Evolutionary conservation across 2,329 filamentous ascomycete species (phyloP).

Genomic region (Xylariaceae sp.): DNA sequence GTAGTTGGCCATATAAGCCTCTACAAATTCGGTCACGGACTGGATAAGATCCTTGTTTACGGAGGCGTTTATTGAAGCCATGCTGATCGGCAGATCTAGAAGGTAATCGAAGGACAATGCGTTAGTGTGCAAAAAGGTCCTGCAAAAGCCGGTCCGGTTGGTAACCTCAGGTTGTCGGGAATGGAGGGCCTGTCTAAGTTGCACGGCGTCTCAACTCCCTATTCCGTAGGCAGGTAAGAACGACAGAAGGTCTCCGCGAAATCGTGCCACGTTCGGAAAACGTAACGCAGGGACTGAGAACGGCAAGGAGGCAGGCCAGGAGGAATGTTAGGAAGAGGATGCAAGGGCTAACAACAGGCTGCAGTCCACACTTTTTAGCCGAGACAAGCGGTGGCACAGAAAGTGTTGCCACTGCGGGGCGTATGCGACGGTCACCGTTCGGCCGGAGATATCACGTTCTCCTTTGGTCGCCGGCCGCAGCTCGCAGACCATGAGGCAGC

Average conservation of each 20-base stretch:
- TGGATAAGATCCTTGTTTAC: slow-evolving; percentile 44
- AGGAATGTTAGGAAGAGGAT: slow-evolving; percentile 6
- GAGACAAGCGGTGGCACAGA: not conserved
- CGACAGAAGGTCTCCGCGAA: slow-evolving; percentile 11
- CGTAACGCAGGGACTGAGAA: not conserved
- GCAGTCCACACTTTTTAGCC: slow-evolving; percentile 16
- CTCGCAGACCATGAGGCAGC: not conserved
- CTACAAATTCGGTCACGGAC: slow-evolving; percentile 57
- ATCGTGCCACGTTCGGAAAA: slow-evolving; percentile 15
- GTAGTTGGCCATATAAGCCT: slow-evolving; percentile 68
- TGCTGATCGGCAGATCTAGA: slow-evolving; percentile 20
- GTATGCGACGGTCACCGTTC: not conserved
- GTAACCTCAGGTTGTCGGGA: slow-evolving; percentile 14
- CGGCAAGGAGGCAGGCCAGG: slow-evolving; percentile 13
- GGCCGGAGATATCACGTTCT: not conserved
- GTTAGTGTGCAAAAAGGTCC: slow-evolving; percentile 21
- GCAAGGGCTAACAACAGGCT: slow-evolving; percentile 7
- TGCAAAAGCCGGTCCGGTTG: slow-evolving; percentile 25
- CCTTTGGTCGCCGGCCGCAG: not conserved
- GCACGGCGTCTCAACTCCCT: not conserved
- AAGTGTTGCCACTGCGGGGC: not conserved
- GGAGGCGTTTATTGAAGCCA: slow-evolving; percentile 24
- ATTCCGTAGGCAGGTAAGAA: slow-evolving; percentile 6
- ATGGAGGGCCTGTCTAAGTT: too few species aligned
- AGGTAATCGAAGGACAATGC: slow-evolving; percentile 19